Evolutionary conservation across 2,329 filamentous ascomycete genomes (phyloP), one percentile per base, ranked within the genome.

Genomic region (Pseudogymnoascus verrucosus): DNA sequence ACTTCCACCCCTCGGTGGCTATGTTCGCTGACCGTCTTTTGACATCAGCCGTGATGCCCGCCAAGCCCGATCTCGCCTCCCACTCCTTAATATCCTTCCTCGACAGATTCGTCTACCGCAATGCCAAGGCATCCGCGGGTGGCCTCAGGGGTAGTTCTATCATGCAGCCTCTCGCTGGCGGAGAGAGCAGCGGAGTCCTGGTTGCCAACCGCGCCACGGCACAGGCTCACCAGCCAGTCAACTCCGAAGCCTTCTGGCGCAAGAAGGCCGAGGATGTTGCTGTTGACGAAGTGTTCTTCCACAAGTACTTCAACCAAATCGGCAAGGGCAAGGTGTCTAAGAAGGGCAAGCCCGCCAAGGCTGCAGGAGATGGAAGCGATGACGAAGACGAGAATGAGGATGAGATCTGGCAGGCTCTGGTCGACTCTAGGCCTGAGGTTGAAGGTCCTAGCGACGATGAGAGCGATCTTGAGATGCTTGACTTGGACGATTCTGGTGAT

Each of bases 31-130:
- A 82, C 14, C 86, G 87, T 64, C 78, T 98, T 40, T 76, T 96
- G 7, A 80, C 83, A 60, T 84, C 86, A 65, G 83, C 88, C 68
- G 82, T 86, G 61, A 87, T 91, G 75, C 88, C 90, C 65, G 86
- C 90, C 67, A 98, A 98, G 76, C 93, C 95, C 0, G 95, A 99
- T 70, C 82, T 97, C 61, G 88, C 90, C 14, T 88, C 91, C 64
- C 93, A 98, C 75, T 95, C 91, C 1, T 83, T 99, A 60, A 95
- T 95, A 72, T 89, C 96, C 75, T 99, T 99, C 81, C 82, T 99
- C 64, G 95, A 99, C 77, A 93, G 96, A 70, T 99, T 99, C 75
- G 91, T 96, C n/a, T 99, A 98, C 82, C 89, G 91, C 69, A 96
- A 95, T 70, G 87, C 93, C 66, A 96, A 96, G 80, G 80, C 86